Evolutionary conservation across 2,329 filamentous ascomycete species (phyloP).

Genomic region (Lachnellula hyalina): DNA sequence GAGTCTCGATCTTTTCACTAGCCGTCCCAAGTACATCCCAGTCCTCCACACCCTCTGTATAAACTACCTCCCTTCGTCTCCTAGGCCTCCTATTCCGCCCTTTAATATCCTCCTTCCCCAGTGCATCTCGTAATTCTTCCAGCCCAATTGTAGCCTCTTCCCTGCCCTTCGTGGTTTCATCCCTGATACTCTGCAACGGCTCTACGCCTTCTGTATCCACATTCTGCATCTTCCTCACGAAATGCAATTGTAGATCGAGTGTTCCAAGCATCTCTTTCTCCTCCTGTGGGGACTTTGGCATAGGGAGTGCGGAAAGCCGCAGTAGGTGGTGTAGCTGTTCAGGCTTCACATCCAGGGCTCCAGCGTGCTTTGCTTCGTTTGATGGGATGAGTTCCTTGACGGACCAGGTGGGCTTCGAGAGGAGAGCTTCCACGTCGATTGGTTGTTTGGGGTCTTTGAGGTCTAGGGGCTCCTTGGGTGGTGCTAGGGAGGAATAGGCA

Average conservation of each 20-base stretch:
- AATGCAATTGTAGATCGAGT: slow-evolving; percentile 77
- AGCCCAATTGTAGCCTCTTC: slow-evolving; percentile 55
- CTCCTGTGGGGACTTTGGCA: slow-evolving; percentile 56
- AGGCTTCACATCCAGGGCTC: slow-evolving; percentile 25
- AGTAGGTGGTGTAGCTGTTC: slow-evolving; percentile 77
- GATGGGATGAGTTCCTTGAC: slow-evolving; percentile 43
- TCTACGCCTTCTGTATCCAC: slow-evolving; percentile 69
- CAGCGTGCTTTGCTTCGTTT: slow-evolving; percentile 37
- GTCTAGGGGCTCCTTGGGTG: background rate
- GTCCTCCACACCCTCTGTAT: slow-evolving; percentile 21
- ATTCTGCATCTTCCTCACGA: slow-evolving; percentile 79
- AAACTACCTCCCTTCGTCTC: slow-evolving; percentile 17
- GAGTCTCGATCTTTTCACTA: slow-evolving; percentile 25
- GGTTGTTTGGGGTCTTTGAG: background rate
- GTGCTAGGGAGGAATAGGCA: background rate
- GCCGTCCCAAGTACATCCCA: slow-evolving; percentile 31
- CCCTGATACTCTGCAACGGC: slow-evolving; percentile 73
- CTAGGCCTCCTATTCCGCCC: slow-evolving; percentile 39
- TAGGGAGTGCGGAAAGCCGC: slow-evolving; percentile 80
- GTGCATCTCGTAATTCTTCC: slow-evolving; percentile 40
- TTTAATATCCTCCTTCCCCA: slow-evolving; percentile 55
- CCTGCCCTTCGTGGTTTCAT: slow-evolving; percentile 60
- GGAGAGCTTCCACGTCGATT: slow-evolving; percentile 37
- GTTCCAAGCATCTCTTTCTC: slow-evolving; percentile 68
- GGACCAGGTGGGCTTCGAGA: slow-evolving; percentile 76